These are phyloP conservation scores for Xeromyces bisporus DNA, from an alignment of 495 filamentous ascomycete species.

Conservation along the genomic window DNA sequence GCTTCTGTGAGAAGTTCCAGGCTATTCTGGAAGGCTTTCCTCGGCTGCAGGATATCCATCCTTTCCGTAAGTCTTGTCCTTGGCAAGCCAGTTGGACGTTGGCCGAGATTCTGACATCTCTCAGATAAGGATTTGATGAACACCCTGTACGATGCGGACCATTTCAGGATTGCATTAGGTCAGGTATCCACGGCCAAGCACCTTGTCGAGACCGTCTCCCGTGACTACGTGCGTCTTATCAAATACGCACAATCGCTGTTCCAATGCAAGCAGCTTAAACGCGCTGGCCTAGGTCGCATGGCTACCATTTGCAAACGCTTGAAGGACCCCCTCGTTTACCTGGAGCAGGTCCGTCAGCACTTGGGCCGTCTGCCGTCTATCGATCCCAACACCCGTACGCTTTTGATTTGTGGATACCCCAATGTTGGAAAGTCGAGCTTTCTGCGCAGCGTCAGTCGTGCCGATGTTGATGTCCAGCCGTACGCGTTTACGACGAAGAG, in stretches of 20 bases:
- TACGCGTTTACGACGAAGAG: constrained; percentile 98
- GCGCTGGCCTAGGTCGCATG: constrained; percentile 83
- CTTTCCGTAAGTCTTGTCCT: constrained; percentile 59
- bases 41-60: constrained; percentile 86
- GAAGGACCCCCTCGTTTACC: constrained; percentile 85
- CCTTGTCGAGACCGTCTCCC: constrained; percentile 83
- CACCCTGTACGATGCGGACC: constrained; percentile 89
- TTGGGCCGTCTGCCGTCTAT: constrained; percentile 93
- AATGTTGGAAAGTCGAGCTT: constrained; percentile 97
- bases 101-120: constrained; percentile 9
- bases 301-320: constrained; percentile 85
- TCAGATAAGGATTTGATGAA: constrained; percentile 64
- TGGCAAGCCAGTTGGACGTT: neutral
- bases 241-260: constrained; percentile 94
- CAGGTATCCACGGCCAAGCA: constrained; percentile 92
- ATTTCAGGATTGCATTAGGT: constrained; percentile 91
- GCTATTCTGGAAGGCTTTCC: constrained; percentile 86
- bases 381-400: constrained; percentile 87
- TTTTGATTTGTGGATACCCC: constrained; percentile 92
- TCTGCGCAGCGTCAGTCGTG: constrained; percentile 74
- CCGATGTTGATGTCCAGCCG: constrained; percentile 94
- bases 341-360: constrained; percentile 97
- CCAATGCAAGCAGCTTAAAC: constrained; percentile 89
- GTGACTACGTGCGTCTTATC: constrained; percentile 85
- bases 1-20: constrained; percentile 83